Conservation (phyloP, 768 basidiomycete species). For the Paxillus ammoniavirescens region DNA sequence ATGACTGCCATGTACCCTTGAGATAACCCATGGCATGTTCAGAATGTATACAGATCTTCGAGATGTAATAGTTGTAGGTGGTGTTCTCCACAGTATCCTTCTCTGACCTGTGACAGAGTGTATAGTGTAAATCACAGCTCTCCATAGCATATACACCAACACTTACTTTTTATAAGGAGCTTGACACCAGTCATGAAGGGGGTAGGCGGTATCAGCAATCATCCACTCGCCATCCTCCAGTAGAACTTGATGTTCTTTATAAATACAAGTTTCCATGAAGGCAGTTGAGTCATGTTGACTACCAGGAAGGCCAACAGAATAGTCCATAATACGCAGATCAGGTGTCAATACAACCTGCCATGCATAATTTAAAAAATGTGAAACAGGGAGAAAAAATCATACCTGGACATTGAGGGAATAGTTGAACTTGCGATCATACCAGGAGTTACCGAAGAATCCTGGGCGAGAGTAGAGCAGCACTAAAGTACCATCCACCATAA, state of each 20-base stretch:
- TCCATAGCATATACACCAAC: too few relatives aligned
- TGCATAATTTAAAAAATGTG: constrained; percentile 1
- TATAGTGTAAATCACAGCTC: neutral
- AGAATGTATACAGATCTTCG: constrained; percentile 25
- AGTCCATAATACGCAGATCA: constrained; percentile 29
- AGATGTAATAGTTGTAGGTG: constrained; percentile 34
- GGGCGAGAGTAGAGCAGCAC: constrained; percentile 33
- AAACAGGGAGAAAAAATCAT: neutral
- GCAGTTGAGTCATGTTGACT: constrained; percentile 34
- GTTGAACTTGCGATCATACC: constrained; percentile 31
- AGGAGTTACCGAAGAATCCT: constrained; percentile 31
- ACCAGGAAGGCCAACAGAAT: constrained; percentile 28
- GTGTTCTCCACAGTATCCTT: neutral
- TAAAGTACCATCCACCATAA: neutral
- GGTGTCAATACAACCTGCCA: constrained; percentile 17
- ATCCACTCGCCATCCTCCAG: constrained; percentile 25
- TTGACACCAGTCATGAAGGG: constrained; percentile 26
- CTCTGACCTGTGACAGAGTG: neutral
- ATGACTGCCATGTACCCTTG: constrained; percentile 30
- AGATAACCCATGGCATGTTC: constrained; percentile 40
- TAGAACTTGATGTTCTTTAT: neutral
- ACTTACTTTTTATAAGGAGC: constrained; percentile 29
- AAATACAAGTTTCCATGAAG: constrained; percentile 23
- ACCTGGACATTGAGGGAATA: constrained; percentile 29
- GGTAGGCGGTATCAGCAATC: constrained; percentile 42